A percentile compares a stretch with the other conserved stretches of the same genome.
Conservation (phyloP, 495 filamentous ascomycete species). For the Bathelium albidoporum region DNA sequence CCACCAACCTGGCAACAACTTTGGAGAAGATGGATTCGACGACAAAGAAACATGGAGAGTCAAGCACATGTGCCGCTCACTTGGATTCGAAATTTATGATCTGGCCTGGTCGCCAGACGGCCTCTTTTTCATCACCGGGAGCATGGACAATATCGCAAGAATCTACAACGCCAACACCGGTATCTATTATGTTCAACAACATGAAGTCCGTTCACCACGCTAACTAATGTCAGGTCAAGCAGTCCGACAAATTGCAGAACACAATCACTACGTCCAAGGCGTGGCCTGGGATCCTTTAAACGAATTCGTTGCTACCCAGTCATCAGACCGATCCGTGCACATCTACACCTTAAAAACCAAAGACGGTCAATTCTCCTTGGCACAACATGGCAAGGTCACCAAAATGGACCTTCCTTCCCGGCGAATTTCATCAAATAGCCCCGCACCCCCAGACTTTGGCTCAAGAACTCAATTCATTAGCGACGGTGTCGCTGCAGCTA, state of each 20-base stretch:
- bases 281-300: constrained; percentile 98
- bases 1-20: constrained; percentile 47
- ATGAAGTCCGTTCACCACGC: constrained; percentile 3
- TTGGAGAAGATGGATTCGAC: constrained; percentile 76
- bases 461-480: constrained; percentile 47
- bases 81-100: constrained; percentile 90
- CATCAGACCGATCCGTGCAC: constrained; percentile 93
- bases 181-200: constrained; percentile 34
- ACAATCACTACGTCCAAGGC: constrained; percentile 98
- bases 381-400: constrained; percentile 58
- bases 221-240: constrained; percentile 83
- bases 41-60: constrained; percentile 96
- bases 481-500: constrained; percentile 44
- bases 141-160: constrained; percentile 96
- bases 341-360: constrained; percentile 94
- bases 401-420: constrained; percentile 89
- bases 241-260: constrained; percentile 93
- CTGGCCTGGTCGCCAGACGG: constrained; percentile 97
- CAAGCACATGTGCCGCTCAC: constrained; percentile 87
- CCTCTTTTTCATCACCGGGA: constrained; percentile 91
- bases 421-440: constrained; percentile 84
- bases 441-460: constrained; percentile 70
- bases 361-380: constrained; percentile 89
- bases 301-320: constrained; percentile 96
- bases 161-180: constrained; percentile 95